Conservation (phyloP, 331 rosid genomes). For the Phaseolus coccineus region DNA sequence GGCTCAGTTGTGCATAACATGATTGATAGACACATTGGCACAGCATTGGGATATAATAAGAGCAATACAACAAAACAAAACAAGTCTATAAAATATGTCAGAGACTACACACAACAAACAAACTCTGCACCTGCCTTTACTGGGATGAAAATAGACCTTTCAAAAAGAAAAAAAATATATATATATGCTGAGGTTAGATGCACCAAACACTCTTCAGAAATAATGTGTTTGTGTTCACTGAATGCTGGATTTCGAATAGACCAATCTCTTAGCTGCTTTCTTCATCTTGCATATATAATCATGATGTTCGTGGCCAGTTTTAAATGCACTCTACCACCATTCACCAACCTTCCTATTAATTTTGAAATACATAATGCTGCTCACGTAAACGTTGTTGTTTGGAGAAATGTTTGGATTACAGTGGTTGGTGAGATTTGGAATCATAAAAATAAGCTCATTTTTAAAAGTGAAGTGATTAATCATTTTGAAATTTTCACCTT, state of each 20-base stretch:
- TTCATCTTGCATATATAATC: not conserved
- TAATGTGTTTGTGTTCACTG: conserved; percentile 39
- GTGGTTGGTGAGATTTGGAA: no score
- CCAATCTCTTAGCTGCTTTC: conserved; percentile 23
- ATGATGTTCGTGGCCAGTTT: not conserved
- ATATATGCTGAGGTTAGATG: not conserved
- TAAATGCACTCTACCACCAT: not conserved
- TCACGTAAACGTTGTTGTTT: no score
- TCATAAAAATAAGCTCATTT: no score
- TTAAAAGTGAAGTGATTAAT: no score
- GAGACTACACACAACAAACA: conserved; percentile 44
- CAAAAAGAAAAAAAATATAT: conserved; percentile 6
- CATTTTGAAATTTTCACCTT: no score
- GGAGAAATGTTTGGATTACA: no score
- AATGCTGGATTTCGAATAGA: conserved; percentile 58
- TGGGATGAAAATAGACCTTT: conserved; percentile 65
- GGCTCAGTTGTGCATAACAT: conserved; percentile 26
- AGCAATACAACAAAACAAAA: conserved; percentile 40
- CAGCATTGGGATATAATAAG: conserved; percentile 2
- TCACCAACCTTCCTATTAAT: not conserved
- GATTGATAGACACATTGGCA: conserved; percentile 51
- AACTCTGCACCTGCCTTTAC: conserved; percentile 44
- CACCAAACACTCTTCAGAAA: conserved; percentile 38
- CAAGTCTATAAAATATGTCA: conserved; percentile 48
- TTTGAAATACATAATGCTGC: no score